Conservation (phyloP, 257 asterid genomes). For the Penstemon newberryi region DNA sequence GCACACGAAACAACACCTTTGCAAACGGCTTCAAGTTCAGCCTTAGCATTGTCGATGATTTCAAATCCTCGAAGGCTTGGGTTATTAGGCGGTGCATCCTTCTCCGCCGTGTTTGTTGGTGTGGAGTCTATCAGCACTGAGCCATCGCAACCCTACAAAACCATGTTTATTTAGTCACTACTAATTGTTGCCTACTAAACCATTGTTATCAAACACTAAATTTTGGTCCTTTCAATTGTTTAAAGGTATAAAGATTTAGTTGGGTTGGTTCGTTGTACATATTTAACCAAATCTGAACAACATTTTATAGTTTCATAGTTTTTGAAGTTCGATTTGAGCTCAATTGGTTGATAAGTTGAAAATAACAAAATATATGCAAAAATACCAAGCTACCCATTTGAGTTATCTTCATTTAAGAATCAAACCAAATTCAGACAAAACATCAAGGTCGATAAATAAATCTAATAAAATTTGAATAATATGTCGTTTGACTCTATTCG, state of each 20-base stretch:
- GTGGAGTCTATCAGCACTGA: constrained; percentile 72
- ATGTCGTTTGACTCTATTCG: no score
- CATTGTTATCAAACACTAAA: no score
- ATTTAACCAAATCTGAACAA: no score
- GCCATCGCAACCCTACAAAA: constrained; percentile 78
- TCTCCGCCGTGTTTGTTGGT: constrained; percentile 61
- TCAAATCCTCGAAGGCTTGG: constrained; percentile 79
- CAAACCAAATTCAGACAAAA: neutral
- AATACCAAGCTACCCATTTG: no score
- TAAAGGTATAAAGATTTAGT: no score
- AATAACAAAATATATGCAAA: no score
- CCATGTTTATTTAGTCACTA: neutral
- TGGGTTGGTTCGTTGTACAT: no score
- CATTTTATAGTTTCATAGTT: no score
- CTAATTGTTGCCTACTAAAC: neutral
- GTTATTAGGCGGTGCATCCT: constrained; percentile 67
- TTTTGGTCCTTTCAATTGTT: no score
- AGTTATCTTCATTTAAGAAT: neutral
- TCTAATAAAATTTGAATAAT: no score
- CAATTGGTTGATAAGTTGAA: no score
- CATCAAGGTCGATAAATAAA: neutral
- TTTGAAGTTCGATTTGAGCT: no score
- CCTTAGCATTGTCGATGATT: constrained; percentile 64
- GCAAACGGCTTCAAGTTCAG: constrained; percentile 54
- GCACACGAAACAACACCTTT: constrained; percentile 71